phyloP scores from a whole-genome alignment of 495 filamentous ascomycete genomes.

The Hypomontagnella monticulosa region DNA sequence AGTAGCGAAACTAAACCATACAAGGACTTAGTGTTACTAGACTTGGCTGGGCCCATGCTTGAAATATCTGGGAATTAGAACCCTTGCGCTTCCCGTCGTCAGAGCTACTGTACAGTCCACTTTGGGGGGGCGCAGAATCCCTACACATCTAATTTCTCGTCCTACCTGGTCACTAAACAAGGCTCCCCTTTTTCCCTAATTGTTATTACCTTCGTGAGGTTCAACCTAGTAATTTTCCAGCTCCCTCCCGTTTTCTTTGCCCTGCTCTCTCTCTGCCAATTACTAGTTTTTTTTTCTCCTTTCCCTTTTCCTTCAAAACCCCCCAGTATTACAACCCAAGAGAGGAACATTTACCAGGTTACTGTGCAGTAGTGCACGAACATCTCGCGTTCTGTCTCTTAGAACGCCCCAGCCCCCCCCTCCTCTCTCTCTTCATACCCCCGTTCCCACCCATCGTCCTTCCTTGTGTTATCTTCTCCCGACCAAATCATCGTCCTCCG shows the following conservation, averaged over 20 bases:
- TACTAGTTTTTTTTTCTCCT: constrained; percentile 31
- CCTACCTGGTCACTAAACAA: constrained; percentile 44
- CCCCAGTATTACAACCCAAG: constrained; percentile 34
- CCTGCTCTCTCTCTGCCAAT: constrained; percentile 32
- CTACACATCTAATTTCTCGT: constrained; percentile 49
- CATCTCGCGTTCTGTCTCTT: constrained; percentile 34
- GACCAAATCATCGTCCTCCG: constrained; percentile 20
- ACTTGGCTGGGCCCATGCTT: constrained; percentile 33
- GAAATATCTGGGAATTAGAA: constrained; percentile 37
- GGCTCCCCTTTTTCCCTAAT: constrained; percentile 51
- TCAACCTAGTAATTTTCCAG: constrained; percentile 49
- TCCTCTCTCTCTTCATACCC: constrained; percentile 27
- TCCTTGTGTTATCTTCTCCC: constrained; percentile 43
- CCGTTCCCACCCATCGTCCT: constrained; percentile 36
- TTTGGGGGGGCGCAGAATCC: constrained; percentile 46
- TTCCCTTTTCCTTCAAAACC: neutral
- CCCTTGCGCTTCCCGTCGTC: constrained; percentile 37
- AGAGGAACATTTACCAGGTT: constrained; percentile 35
- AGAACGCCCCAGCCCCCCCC: constrained; percentile 35
- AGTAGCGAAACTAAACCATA: constrained; percentile 21
- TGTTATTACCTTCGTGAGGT: constrained; percentile 47
- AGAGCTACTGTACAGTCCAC: constrained; percentile 39
- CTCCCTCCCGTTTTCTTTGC: constrained; percentile 40
- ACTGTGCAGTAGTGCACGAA: constrained; percentile 44
- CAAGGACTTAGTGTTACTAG: constrained; percentile 3